Conservation (phyloP, 768 basidiomycete species). For the Sporobolomyces roseus region DNA sequence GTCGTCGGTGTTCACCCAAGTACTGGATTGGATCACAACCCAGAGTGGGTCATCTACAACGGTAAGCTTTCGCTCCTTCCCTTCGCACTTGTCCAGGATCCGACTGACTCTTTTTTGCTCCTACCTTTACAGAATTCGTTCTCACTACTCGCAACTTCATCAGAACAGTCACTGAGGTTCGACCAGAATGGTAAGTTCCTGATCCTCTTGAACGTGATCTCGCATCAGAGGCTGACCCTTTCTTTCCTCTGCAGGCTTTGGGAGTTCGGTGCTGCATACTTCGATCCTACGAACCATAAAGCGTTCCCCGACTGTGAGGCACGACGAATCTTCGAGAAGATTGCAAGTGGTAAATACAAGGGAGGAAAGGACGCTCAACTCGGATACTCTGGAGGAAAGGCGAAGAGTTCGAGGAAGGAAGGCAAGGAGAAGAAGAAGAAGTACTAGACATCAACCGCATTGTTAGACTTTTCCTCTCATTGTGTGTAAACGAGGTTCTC, state of each 20-base stretch:
- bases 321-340: slow-evolving; percentile 15
- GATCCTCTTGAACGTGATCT: neutral
- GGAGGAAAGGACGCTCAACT: slow-evolving; percentile 1
- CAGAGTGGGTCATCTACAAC: slow-evolving; percentile 49
- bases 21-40: slow-evolving; percentile 77
- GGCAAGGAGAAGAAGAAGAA: slow-evolving; percentile 32
- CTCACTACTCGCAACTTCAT: slow-evolving; percentile 78
- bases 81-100: neutral
- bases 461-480: neutral
- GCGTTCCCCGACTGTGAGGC: slow-evolving; percentile 64
- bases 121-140: slow-evolving; percentile 72
- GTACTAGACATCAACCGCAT: neutral
- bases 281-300: slow-evolving; percentile 55
- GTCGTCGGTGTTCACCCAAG: slow-evolving; percentile 78
- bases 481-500: too few species aligned
- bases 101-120: neutral
- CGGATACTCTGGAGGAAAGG: slow-evolving; percentile 1
- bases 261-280: slow-evolving; percentile 65
- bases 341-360: slow-evolving; percentile 21
- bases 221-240: neutral
- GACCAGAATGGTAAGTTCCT: slow-evolving; percentile 70
- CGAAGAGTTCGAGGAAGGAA: slow-evolving; percentile 20
- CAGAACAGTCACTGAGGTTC: slow-evolving; percentile 81
- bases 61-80: slow-evolving; percentile 15
- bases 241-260: slow-evolving; percentile 55